Conservation (phyloP, 441 rosid species). For the Pelargonium exstipulatum region DNA sequence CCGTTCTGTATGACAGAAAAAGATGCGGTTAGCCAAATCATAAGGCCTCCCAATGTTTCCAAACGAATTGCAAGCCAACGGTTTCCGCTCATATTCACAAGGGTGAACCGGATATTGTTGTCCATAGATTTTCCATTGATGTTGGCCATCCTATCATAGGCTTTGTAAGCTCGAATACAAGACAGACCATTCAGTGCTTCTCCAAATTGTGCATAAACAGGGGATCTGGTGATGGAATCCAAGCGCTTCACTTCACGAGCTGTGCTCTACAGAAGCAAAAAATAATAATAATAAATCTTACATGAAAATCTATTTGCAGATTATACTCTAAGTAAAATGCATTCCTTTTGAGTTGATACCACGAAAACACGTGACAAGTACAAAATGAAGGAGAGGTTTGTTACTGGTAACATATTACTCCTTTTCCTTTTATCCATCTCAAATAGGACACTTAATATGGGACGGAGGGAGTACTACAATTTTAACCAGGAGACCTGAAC, state of each 20-base stretch:
- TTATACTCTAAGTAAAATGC: neutral
- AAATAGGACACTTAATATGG: too few relatives aligned
- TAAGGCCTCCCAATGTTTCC: constrained; percentile 81
- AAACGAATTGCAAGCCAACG: constrained; percentile 89
- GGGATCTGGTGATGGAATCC: constrained; percentile 80
- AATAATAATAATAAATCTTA: neutral
- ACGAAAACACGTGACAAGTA: neutral
- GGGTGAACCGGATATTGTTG: constrained; percentile 72
- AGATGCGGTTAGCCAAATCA: constrained; percentile 92
- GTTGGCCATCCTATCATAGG: constrained; percentile 78
- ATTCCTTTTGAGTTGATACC: neutral
- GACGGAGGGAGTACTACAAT: too few relatives aligned
- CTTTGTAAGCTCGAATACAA: constrained; percentile 83
- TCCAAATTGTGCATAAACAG: constrained; percentile 90
- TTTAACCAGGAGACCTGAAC: too few relatives aligned
- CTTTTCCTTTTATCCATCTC: too few relatives aligned
- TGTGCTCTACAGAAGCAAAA: constrained; percentile 52
- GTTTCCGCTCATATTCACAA: constrained; percentile 61
- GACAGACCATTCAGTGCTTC: constrained; percentile 90
- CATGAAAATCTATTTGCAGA: constrained; percentile 6
- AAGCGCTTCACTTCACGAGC: constrained; percentile 90
- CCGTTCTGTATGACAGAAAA: constrained; percentile 89
- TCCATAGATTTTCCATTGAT: constrained; percentile 85
- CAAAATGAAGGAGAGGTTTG: neutral
- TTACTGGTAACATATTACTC: neutral